A percentile compares a stretch with the other conserved stretches of the same genome.
These are phyloP conservation scores for Colletotrichum filicis DNA, from an alignment of 2,329 filamentous ascomycete genomes.

Conservation along the genomic window DNA sequence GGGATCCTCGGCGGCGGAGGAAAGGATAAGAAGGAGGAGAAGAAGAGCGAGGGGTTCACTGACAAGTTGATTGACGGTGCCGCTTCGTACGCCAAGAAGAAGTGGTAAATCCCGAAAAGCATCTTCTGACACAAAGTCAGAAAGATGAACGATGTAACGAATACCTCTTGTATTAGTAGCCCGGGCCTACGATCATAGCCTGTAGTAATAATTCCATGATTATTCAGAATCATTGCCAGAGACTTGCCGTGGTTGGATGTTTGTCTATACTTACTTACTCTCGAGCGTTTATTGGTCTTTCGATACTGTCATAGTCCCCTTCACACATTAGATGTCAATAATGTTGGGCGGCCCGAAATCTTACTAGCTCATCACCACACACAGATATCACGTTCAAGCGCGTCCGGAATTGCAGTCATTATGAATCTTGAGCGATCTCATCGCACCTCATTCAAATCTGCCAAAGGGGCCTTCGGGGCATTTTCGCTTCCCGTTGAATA, in stretches of 20 bases:
- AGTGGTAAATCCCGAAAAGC: not conserved
- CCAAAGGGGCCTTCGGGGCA: conserved; percentile 21
- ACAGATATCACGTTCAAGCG: not conserved
- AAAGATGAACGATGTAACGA: conserved; percentile 21
- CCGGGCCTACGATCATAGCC: not conserved
- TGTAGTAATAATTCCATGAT: not conserved
- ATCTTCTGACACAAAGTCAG: not conserved
- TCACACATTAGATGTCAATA: not conserved
- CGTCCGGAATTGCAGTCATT: not conserved
- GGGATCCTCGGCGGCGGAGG: conserved; percentile 25
- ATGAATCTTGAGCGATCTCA: not conserved
- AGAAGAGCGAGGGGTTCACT: conserved; percentile 26
- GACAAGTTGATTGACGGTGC: conserved; percentile 32
- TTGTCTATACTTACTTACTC: not conserved
- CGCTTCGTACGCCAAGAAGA: conserved; percentile 32
- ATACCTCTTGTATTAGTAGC: conserved; percentile 22
- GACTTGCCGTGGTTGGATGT: not conserved
- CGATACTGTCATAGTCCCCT: not conserved
- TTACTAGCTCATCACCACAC: not conserved
- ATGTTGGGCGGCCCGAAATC: not conserved
- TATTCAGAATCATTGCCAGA: not conserved
- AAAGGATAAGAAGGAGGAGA: conserved; percentile 19
- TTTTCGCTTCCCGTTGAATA: conserved; percentile 9
- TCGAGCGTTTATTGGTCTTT: not conserved
- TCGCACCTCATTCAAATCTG: conserved; percentile 13